Evolutionary conservation across 345 rosid species (phyloP).

Genomic region (Orychophragmus violaceus): DNA sequence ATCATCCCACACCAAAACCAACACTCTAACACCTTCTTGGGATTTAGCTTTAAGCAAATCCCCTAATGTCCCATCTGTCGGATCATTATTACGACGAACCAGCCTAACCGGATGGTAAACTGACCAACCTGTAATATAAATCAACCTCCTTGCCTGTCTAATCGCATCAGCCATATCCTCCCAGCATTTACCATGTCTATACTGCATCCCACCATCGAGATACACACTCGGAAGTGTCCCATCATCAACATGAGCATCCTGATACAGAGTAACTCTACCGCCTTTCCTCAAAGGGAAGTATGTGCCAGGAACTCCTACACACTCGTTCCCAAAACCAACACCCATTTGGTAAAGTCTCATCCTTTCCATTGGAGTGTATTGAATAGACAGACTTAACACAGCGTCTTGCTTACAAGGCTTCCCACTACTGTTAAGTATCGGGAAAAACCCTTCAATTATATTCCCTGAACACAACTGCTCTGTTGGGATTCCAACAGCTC

Average conservation of each 20-base stretch:
- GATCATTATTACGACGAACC: constrained; percentile 46
- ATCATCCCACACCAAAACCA: constrained; percentile 96
- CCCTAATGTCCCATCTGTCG: constrained; percentile 43
- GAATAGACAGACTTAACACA: constrained; percentile 61
- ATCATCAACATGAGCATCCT: constrained; percentile 83
- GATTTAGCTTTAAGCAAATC: constrained; percentile 81
- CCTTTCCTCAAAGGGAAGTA: constrained; percentile 84
- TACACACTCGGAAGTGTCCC: constrained; percentile 46
- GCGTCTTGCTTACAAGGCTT: constrained; percentile 74
- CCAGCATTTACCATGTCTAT: constrained; percentile 67
- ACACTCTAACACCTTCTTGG: constrained; percentile 91
- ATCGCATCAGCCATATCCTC: constrained; percentile 67
- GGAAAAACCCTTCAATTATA: constrained; percentile 63
- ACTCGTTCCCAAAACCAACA: constrained; percentile 47
- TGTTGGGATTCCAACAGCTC: constrained; percentile 70
- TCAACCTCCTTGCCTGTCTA: constrained; percentile 66
- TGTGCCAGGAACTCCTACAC: constrained; percentile 68
- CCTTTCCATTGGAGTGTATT: constrained; percentile 51
- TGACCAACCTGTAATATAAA: constrained; percentile 95
- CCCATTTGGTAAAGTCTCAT: constrained; percentile 48
- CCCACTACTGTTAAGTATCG: constrained; percentile 50
- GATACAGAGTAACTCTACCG: constrained; percentile 78
- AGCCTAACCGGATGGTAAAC: constrained; percentile 57
- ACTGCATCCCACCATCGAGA: constrained; percentile 51
- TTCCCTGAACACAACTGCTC: constrained; percentile 43